Base-by-base conservation (phyloP, 306 rosid species). In the Dryas drummondii region DNA sequence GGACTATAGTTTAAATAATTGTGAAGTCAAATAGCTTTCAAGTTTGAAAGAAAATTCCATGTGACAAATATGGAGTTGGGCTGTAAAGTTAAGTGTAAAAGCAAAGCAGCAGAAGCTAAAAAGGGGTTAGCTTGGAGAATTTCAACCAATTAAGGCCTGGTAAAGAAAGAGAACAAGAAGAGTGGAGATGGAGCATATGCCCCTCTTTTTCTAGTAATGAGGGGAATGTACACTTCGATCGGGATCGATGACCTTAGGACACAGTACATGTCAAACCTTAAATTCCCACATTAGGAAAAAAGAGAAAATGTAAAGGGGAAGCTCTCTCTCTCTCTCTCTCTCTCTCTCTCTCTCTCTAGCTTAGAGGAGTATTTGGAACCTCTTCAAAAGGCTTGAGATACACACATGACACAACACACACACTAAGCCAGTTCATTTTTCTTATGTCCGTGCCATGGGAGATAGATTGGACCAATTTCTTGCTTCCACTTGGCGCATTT, bases 211-310 rank as follows among this genome's bases (percentile, higher is more conserved):
- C 42, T 19, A 65, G 75, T 40, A 37, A 64, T 49, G 49, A 48
- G 68, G 19, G 79, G 66, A 76, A 63, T 75, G 71, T 72, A 54
- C 78, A 80, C 44, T 17, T 32, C 37, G 37, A 32, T 32, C 37
- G 37, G 37, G 37, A 32, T 32, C 37, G 37, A 32, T 32, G 37
- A 32, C 37, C 37, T 32, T 32, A 32, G 37, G 37, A 32, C 3
- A 32, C 37, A 22, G 22, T 32, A 32, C 37, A 32, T 32, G 3
- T 32, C 37, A 66, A 84, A 79, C 89, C 87, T 87, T 87, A 82
- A 75, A 81, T 76, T 76, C 87, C 97, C 88, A 73, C 83, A 84
- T 82, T 76, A 5, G 91, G 89, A 75, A 75, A 81, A 63, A 77
- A 7, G 51, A 15, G 8, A 60, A 19, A 32, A 66, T 56, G 80